Base-by-base conservation (phyloP, 176 grass and related monocot genomes). In the Musa troglodytarum region DNA sequence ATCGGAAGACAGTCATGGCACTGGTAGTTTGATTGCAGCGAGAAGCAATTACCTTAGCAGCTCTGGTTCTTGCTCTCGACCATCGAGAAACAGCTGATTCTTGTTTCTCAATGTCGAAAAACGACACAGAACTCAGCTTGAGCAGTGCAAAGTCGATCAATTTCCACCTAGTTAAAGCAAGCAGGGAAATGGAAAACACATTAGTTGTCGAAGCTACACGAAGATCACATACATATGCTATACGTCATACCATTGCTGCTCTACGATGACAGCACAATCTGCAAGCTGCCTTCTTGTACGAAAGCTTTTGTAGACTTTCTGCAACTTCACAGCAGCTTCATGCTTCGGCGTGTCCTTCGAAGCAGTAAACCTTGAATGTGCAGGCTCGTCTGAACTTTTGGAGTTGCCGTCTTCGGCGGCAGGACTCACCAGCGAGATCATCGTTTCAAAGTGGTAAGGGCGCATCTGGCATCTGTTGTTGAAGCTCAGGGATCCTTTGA, bases 251-350 rank as follows among this genome's bases (percentile, higher is more conserved):
- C 92, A 96, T 9, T 84, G 86, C 74, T 96, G 89, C 81, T 96
- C 92, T 71, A 89, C 87, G 53, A 96, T 81, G 72, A 96, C 86
- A 52, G 89, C 92, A 49, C 92, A 96, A 84, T 96, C 92, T 13
- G 89, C 92, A 65, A 96, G 89, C 76, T 96, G 92, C 20, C 87
- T 76, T 76, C 92, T 96, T 61, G 89, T 96, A 55, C 92, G 83
- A 59, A 96, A 96, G 50, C 92, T 92, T 82, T 87, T 96, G 69
- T 96, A 96, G 52, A 96, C 78, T 75, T 96, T 96, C 67, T 96
- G 92, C 56, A 96, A 73, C 78, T 74, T 96, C 56, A 84, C 52
- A 53, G 92, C 92, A 70, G 79, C 82, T 73, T 96, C 84, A 16
- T 92, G 86, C 49, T 86, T 67, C 0, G 82, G 85, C 72, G 78